phyloP scores from a whole-genome alignment of 208 protist genomes.

The Leishmania lainsoni region DNA sequence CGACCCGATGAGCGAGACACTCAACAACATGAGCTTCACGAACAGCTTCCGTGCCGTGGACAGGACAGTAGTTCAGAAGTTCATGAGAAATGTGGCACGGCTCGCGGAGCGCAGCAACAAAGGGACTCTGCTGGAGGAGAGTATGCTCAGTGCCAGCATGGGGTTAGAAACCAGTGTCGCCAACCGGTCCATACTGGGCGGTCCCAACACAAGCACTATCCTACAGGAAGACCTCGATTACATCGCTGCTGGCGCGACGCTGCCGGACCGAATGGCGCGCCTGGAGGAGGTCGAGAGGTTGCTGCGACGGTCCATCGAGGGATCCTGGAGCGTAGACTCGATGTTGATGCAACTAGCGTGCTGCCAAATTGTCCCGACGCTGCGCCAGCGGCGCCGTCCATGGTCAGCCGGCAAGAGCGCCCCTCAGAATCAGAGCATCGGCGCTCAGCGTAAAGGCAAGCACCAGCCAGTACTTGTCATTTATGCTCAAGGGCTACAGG shows the following conservation, averaged over 20 bases:
- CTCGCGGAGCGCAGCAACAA: slow-evolving; percentile 35
- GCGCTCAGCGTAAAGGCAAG: not conserved
- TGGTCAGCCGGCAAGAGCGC: slow-evolving; percentile 16
- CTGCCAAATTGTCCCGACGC: slow-evolving; percentile 68
- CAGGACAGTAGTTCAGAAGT: slow-evolving; percentile 43
- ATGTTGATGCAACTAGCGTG: slow-evolving; percentile 59
- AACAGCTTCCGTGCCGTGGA: slow-evolving; percentile 74
- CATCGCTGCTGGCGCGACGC: slow-evolving; percentile 43
- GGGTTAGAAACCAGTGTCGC: not conserved
- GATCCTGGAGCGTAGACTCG: slow-evolving; percentile 58
- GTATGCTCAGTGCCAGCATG: slow-evolving; percentile 22
- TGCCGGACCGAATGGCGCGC: slow-evolving; percentile 45
- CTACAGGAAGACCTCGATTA: slow-evolving; percentile 47
- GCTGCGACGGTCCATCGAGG: slow-evolving; percentile 60
- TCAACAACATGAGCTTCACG: slow-evolving; percentile 71
- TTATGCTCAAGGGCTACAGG: slow-evolving; percentile 58
- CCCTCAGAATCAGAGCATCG: not conserved
- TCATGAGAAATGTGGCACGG: slow-evolving; percentile 53
- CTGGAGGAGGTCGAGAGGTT: slow-evolving; percentile 70
- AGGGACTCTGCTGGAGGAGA: slow-evolving; percentile 51
- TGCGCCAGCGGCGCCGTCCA: slow-evolving; percentile 49
- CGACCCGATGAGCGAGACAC: slow-evolving; percentile 20
- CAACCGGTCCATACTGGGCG: not conserved
- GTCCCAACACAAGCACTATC: slow-evolving; percentile 16
- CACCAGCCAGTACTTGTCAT: slow-evolving; percentile 56